Conservation (phyloP, 768 basidiomycete species). For the Tricholoma sp. region DNA sequence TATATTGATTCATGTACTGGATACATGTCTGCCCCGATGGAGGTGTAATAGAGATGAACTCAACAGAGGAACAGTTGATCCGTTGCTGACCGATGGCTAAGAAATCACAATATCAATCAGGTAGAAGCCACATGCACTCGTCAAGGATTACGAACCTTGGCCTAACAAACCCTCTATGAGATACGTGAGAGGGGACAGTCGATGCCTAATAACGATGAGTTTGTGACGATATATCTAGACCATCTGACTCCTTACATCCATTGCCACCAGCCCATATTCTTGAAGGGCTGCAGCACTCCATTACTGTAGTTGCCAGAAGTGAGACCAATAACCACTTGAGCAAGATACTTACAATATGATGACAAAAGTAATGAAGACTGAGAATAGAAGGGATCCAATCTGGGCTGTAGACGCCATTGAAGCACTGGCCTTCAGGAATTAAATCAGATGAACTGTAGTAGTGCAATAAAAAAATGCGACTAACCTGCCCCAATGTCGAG, state of each 20-base stretch:
- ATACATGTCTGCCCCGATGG: constrained; percentile 55
- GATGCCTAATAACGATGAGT: too few relatives aligned
- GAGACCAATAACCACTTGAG: not conserved
- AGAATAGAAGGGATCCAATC: constrained; percentile 49
- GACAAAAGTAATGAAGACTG: constrained; percentile 56
- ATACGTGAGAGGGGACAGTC: constrained; percentile 39
- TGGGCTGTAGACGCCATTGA: constrained; percentile 56
- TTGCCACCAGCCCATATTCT: constrained; percentile 59
- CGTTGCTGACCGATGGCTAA: constrained; percentile 46
- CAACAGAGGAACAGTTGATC: constrained; percentile 52
- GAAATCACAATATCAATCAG: not conserved
- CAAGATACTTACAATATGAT: constrained; percentile 47
- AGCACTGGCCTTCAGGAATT: constrained; percentile 35
- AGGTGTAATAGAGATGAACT: constrained; percentile 57
- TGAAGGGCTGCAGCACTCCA: constrained; percentile 63
- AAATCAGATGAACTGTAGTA: too few relatives aligned
- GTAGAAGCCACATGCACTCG: too few relatives aligned
- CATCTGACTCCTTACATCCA: constrained; percentile 54
- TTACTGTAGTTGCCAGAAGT: constrained; percentile 31
- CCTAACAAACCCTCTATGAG: constrained; percentile 47
- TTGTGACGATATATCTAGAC: too few relatives aligned
- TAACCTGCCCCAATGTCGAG: constrained; percentile 48
- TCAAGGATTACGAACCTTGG: constrained; percentile 27
- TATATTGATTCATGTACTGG: constrained; percentile 46
- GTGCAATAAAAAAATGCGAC: too few relatives aligned